Evolutionary conservation across 1,139 yeast species (phyloP).

Genomic region (Candida freyschussii): DNA sequence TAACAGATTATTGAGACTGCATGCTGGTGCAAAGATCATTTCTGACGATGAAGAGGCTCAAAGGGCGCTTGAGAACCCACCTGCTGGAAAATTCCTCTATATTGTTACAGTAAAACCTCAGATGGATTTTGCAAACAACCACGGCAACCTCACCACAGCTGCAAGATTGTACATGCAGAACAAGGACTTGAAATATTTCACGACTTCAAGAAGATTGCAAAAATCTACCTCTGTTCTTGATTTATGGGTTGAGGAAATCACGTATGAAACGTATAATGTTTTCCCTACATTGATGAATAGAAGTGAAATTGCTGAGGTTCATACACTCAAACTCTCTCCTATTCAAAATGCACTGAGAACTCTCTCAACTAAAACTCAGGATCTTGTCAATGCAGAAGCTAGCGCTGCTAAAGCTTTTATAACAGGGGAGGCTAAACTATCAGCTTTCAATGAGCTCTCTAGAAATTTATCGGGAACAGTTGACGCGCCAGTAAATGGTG

Average conservation of each 20-base stretch:
- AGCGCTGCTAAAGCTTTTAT: constrained; percentile 52
- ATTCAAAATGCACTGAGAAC: constrained; percentile 76
- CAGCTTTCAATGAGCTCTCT: constrained; percentile 63
- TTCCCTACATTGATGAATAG: constrained; percentile 90
- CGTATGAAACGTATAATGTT: constrained; percentile 67
- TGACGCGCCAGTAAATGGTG: constrained; percentile 91
- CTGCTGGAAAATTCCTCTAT: constrained; percentile 70
- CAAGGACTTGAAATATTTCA: constrained; percentile 66
- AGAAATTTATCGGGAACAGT: constrained; percentile 83
- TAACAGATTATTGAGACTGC: constrained; percentile 65
- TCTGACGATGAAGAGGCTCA: constrained; percentile 62
- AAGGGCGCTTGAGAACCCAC: constrained; percentile 42
- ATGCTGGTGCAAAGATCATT: constrained; percentile 79
- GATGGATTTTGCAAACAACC: constrained; percentile 42
- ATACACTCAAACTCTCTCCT: constrained; percentile 71
- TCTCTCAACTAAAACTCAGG: constrained; percentile 63
- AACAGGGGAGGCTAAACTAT: constrained; percentile 46
- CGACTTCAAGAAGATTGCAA: constrained; percentile 66
- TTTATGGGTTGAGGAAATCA: constrained; percentile 85
- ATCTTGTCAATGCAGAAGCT: constrained; percentile 63
- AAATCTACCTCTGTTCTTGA: constrained; percentile 71
- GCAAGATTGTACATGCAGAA: constrained; percentile 68
- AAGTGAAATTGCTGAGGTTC: constrained; percentile 57
- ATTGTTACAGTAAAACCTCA: constrained; percentile 72
- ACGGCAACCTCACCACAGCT: constrained; percentile 40